Evolutionary conservation across 192 early-diverging fungal genomes (phyloP), one percentile per base, ranked within the genome.

Genomic region (Jimgerdemannia flammicorona): DNA sequence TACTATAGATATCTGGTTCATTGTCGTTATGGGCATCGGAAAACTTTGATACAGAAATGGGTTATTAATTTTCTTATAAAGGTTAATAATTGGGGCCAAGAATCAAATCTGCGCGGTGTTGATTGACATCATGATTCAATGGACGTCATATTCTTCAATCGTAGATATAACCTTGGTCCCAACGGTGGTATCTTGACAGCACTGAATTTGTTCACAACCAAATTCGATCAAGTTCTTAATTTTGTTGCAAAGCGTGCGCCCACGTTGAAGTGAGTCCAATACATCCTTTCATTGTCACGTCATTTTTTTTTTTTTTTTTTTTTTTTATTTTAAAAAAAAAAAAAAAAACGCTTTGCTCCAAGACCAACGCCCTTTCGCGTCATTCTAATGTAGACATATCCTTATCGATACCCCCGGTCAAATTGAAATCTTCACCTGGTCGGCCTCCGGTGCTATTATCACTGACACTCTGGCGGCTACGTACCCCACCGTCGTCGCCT

Each of bases 351-450:
- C n/a, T n/a, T n/a, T n/a, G n/a, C n/a, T n/a, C n/a, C n/a, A n/a
- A n/a, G n/a, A n/a, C n/a, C n/a, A n/a, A n/a, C n/a, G n/a, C n/a
- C n/a, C n/a, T 54, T 4, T 49, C 10, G 39, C 64, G 17, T 64
- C 41, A 74, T 10, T 4, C 29, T 20, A 39, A 17, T 64, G 43
- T 81, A 94, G 93, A 71, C 90, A 95, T 78, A 88, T 96, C 64
- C 79, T 96, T 39, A 85, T 95, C 64, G 97, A 99, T 80, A 99
- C 97, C 14, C 97, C 97, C 49, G 97, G 97, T 14, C 97, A 99
- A 81, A 99, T 99, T 77, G 97, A 99, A 84, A 97, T 98, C 73
- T 99, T 99, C 79, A 99, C 97, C 18, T 99, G 97, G 97, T 97
- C 95, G 64, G 97, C 97, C 7, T 95, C 93, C 20, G 97, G 97